Evolutionary conservation across 306 rosid species (phyloP).

Genomic region (Prunus davidiana): DNA sequence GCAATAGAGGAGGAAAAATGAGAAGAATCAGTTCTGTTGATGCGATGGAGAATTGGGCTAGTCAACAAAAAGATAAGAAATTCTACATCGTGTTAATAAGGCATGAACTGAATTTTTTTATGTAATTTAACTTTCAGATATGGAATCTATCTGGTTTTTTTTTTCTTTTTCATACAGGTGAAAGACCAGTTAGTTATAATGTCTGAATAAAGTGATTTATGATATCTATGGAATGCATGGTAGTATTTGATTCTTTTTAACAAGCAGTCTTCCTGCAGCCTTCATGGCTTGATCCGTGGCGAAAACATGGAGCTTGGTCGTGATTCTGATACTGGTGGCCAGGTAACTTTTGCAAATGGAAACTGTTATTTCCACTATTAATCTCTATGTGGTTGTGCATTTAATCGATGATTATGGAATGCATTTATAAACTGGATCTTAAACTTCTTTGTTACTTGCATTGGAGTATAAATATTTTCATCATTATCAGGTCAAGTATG

Average conservation of each 20-base stretch:
- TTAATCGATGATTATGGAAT: neutral
- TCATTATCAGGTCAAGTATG: conserved; percentile 47
- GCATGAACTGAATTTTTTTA: conserved; percentile 30
- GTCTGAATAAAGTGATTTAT: neutral
- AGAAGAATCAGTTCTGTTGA: conserved; percentile 42
- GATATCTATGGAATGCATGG: conserved; percentile 1
- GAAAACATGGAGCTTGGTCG: conserved; percentile 70
- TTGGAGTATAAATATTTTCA: conserved; percentile 13
- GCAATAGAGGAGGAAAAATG: conserved; percentile 31
- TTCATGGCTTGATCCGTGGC: conserved; percentile 60
- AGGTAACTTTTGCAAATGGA: conserved; percentile 30
- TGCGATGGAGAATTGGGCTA: conserved; percentile 49
- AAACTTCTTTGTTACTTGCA: neutral
- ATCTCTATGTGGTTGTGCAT: neutral
- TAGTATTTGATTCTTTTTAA: conserved; percentile 19
- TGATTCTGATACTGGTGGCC: conserved; percentile 67
- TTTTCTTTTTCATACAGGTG: neutral
- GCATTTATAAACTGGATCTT: neutral
- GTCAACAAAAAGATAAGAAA: conserved; percentile 49
- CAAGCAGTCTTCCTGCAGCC: conserved; percentile 39
- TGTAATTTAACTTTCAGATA: neutral
- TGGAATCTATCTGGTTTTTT: neutral
- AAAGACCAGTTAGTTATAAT: neutral
- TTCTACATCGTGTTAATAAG: conserved; percentile 52
- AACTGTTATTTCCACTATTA: neutral